Evolutionary conservation across 768 basidiomycete genomes (phyloP), one percentile per base, ranked within the genome.

Genomic region (Boletus tomentosulus): DNA sequence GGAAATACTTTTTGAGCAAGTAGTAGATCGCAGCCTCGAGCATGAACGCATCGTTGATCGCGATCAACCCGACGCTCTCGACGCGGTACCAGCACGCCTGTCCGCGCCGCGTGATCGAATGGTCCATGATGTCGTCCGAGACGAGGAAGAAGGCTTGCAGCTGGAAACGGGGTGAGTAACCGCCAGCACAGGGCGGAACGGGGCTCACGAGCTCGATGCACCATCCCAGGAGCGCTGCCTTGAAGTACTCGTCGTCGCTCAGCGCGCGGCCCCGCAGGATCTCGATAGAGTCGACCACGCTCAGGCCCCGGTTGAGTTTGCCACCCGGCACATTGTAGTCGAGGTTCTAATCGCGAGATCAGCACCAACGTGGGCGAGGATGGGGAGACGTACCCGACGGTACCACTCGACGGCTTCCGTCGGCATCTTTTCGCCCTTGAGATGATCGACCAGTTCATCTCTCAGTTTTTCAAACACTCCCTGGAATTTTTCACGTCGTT

Each of bases 111-210:
- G 96, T 98, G 62, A 98, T 87, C 45, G 89, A 92, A 19, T 80
- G 70, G 67, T 99, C 96, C 97, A 99, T 99, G 64, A 98, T 94
- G 71, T 98, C 96, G 72, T 99, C 92, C 4, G 92, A 82, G 50
- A 95, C 92, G 49, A 98, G 83, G 84, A 97, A 97, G 73, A 87
- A 97, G 0, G 93, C 94, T 86, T 98, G 96, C 8, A 99, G 82
- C 92, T 96, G 19, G 19, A 19, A 19, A 19, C 19, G 19, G 19
- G 19, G 19, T 19, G 19, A 19, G 19, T 19, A 19, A 19, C 19
- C 19, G 19, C 19, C 19, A 19, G 19, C 19, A 19, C 19, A 19
- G 19, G 19, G 1, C 19, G 19, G 19, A 19, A 19, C 19, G 19
- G 19, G 19, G 19, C 91, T 61, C 57, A 95, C 95, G 57, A 98